These are phyloP conservation scores for Leishmania mexicana DNA, from an alignment of 208 protist species.

Conservation along the genomic window DNA sequence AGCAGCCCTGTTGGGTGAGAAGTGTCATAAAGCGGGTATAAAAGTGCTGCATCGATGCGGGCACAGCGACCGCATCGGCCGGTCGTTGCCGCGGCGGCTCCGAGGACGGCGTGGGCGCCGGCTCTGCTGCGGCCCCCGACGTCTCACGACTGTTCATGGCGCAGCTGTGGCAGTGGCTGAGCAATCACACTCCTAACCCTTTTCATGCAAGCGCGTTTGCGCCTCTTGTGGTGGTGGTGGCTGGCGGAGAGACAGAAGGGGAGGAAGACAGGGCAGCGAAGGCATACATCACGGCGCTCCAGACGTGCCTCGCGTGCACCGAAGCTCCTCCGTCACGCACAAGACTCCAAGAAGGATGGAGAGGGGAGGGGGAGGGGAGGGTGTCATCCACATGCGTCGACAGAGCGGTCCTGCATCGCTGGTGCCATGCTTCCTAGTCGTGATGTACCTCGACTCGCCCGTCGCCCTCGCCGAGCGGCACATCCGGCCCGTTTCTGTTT, in stretches of 20 bases:
- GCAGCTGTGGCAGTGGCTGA: neutral
- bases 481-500: neutral
- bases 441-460: neutral
- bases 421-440: neutral
- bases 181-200: neutral
- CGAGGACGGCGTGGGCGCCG: neutral
- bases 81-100: neutral
- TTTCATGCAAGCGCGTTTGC: neutral
- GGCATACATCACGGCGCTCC: neutral
- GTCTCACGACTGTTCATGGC: neutral
- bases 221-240: neutral
- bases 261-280: neutral
- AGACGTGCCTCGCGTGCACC: neutral
- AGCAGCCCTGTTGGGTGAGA: neutral
- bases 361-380: neutral
- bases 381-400: neutral
- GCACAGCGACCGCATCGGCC: slow-evolving; percentile 1
- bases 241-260: neutral
- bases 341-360: no score
- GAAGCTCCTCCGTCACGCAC: neutral
- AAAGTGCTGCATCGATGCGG: slow-evolving; percentile 7
- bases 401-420: neutral
- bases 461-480: neutral
- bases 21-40: slow-evolving; percentile 9
- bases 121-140: neutral